A percentile compares a stretch with the other conserved stretches of the same genome.
Conservation (phyloP, 2,329 filamentous ascomycete species). For the Hypoxylon rubiginosum region DNA sequence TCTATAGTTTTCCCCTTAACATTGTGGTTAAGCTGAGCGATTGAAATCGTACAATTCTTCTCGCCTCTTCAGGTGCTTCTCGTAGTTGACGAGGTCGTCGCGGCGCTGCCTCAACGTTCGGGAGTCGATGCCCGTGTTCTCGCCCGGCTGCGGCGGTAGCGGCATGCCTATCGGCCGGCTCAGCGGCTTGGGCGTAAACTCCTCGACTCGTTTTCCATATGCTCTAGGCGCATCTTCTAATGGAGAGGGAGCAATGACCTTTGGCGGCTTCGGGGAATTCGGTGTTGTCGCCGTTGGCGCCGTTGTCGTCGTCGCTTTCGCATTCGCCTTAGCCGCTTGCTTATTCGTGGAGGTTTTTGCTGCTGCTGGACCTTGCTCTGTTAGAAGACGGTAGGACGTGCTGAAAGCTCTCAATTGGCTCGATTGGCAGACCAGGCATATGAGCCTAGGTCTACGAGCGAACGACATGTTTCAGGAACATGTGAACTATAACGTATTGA, state of each 20-base stretch:
- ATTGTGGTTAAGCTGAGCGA: neutral
- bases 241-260: constrained; percentile 55
- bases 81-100: constrained; percentile 86
- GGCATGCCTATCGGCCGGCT: constrained; percentile 85
- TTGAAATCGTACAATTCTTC: constrained; percentile 74
- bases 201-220: constrained; percentile 67
- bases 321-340: neutral
- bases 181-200: constrained; percentile 71
- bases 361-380: constrained; percentile 47
- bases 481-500: constrained; percentile 24
- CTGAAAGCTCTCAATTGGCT: constrained; percentile 67
- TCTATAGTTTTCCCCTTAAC: neutral
- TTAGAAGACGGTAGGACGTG: constrained; percentile 57
- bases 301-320: constrained; percentile 3
- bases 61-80: constrained; percentile 83
- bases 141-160: constrained; percentile 78
- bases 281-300: constrained; percentile 29
- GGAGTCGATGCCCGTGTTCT: constrained; percentile 83
- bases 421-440: constrained; percentile 67
- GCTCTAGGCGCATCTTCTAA: constrained; percentile 71
- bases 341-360: constrained; percentile 23
- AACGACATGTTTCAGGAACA: constrained; percentile 40
- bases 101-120: constrained; percentile 77
- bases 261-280: constrained; percentile 31
- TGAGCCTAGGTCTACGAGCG: constrained; percentile 52